phyloP scores from a whole-genome alignment of 129 eudicot species.

The Flaveria sonorensis region DNA sequence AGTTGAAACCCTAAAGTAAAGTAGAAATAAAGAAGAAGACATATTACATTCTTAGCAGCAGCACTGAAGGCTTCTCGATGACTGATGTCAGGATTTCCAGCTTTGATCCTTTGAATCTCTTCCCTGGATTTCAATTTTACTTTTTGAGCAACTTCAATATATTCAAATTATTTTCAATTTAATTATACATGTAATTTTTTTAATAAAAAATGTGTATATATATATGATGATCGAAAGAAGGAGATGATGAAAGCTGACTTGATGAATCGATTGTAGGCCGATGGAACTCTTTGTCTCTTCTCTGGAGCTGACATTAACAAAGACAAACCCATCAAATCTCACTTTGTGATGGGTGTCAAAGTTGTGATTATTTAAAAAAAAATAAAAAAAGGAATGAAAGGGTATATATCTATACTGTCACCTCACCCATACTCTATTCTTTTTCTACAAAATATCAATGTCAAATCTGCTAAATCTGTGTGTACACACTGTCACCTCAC shows the following conservation, averaged over 20 bases:
- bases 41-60: constrained; percentile 70
- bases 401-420: constrained; percentile 33
- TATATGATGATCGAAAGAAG: not conserved
- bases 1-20: no score
- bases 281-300: constrained; percentile 89
- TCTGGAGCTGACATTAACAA: constrained; percentile 65
- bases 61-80: constrained; percentile 86
- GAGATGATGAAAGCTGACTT: constrained; percentile 54
- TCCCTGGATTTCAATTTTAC: constrained; percentile 46
- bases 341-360: constrained; percentile 4
- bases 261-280: constrained; percentile 88
- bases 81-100: constrained; percentile 77
- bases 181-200: not conserved
- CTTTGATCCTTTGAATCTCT: constrained; percentile 79
- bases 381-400: not conserved
- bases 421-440: constrained; percentile 33
- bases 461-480: constrained; percentile 30
- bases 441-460: constrained; percentile 33
- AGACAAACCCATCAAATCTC: constrained; percentile 18
- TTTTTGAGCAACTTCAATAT: no score
- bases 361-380: not conserved
- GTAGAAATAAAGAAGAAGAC: constrained; percentile 7
- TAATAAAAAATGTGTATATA: not conserved
- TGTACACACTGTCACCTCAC: constrained; percentile 41
- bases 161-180: not conserved